phyloP scores from a whole-genome alignment of 495 filamentous ascomycete genomes.

The Aspergillus diversus region DNA sequence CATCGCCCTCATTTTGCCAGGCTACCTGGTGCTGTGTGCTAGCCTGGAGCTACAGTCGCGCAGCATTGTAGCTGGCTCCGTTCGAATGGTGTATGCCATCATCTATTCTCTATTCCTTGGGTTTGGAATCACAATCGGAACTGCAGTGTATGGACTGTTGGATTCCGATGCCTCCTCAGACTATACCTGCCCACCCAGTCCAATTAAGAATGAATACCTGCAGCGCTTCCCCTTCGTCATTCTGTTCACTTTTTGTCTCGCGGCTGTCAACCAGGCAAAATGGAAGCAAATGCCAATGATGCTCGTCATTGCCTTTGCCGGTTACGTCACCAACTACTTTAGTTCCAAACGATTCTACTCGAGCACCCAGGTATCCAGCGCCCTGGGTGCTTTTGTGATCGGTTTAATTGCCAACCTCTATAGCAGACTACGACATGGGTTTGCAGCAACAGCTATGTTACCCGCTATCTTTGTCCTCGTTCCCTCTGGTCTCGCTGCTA shows the following conservation, averaged over 20 bases:
- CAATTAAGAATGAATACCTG: slow-evolving; percentile 55
- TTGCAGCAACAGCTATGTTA: slow-evolving; percentile 86
- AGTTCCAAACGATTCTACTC: slow-evolving; percentile 69
- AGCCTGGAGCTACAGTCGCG: slow-evolving; percentile 86
- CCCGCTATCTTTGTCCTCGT: slow-evolving; percentile 96
- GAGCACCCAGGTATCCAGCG: slow-evolving; percentile 79
- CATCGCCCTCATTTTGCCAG: slow-evolving; percentile 91
- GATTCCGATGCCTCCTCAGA: slow-evolving; percentile 73
- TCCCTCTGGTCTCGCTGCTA: slow-evolving; percentile 84
- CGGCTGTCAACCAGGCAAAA: slow-evolving; percentile 86
- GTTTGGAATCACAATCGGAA: slow-evolving; percentile 96
- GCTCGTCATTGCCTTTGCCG: slow-evolving; percentile 78
- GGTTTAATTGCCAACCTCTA: slow-evolving; percentile 89
- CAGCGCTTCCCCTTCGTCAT: slow-evolving; percentile 73
- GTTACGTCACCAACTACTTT: slow-evolving; percentile 89
- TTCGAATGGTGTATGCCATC: slow-evolving; percentile 94
- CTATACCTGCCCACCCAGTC: slow-evolving; percentile 64
- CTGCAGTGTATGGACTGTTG: slow-evolving; percentile 83
- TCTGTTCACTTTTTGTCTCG: slow-evolving; percentile 79
- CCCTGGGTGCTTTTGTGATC: slow-evolving; percentile 83
- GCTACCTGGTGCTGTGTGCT: slow-evolving; percentile 81
- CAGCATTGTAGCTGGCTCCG: slow-evolving; percentile 85
- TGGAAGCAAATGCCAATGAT: slow-evolving; percentile 88
- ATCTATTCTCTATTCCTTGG: slow-evolving; percentile 95
- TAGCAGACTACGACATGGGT: slow-evolving; percentile 77